Conservation (phyloP, 1,284 basidiomycete species). For the Puccinia novopanici region DNA sequence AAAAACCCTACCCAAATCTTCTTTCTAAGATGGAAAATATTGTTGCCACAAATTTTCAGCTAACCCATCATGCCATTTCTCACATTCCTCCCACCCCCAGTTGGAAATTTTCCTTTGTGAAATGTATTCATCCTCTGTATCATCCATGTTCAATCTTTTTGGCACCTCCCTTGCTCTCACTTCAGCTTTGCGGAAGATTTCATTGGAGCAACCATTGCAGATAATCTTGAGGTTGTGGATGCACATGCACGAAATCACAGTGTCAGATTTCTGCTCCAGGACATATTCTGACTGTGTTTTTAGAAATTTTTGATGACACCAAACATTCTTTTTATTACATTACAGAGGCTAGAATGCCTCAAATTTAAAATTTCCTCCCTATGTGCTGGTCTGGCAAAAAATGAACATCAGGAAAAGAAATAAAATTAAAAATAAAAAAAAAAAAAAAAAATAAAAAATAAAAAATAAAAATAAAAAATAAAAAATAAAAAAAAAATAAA, state of each 20-base stretch:
- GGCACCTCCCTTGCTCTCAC: too few relatives aligned
- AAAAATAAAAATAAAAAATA: not conserved
- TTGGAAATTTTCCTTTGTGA: not conserved
- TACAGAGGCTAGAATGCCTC: slow-evolving; percentile 49
- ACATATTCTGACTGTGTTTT: not conserved
- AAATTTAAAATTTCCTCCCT: slow-evolving; percentile 51
- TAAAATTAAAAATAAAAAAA: slow-evolving; percentile 1
- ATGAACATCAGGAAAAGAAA: too few relatives aligned
- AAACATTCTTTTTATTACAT: slow-evolving; percentile 52
- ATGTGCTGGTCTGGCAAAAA: slow-evolving; percentile 33
- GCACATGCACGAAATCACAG: not conserved
- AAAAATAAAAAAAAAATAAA: slow-evolving; percentile 4
- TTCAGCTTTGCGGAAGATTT: not conserved
- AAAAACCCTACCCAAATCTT: not conserved
- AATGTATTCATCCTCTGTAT: not conserved
- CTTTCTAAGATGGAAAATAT: not conserved
- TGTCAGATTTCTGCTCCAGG: slow-evolving; percentile 15
- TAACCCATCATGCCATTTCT: not conserved
- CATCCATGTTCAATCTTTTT: not conserved
- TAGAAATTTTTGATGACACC: slow-evolving; percentile 49
- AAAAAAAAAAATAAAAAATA: not conserved
- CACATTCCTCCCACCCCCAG: not conserved
- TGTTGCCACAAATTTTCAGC: not conserved
- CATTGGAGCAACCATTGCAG: not conserved
- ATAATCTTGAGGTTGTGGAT: slow-evolving; percentile 11